Percentiles rank a stretch among this genome's conserved stretches.
phyloP scores from a whole-genome alignment of 139 green algal species.

The Zygnema circumcarinatum region DNA sequence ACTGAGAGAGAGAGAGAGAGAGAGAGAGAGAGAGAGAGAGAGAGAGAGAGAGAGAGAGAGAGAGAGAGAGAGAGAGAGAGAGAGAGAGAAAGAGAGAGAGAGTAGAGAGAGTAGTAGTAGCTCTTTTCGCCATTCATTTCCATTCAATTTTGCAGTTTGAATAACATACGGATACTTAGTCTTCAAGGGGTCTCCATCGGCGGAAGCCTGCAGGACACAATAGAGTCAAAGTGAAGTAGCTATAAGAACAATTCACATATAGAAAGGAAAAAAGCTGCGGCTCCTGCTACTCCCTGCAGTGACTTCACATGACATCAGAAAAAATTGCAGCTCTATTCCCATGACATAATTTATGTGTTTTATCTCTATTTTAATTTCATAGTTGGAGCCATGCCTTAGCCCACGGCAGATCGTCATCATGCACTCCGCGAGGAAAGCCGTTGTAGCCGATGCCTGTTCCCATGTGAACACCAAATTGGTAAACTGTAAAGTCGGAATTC shows the following conservation, averaged over 20 bases:
- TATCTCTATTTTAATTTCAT: too few relatives aligned
- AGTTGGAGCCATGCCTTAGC: slow-evolving; percentile 81
- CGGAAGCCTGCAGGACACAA: slow-evolving; percentile 19
- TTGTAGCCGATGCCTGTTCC: slow-evolving; percentile 96
- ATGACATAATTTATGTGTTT: too few relatives aligned
- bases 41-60: slow-evolving; percentile 23
- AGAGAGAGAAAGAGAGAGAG: slow-evolving; percentile 27
- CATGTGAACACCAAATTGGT: slow-evolving; percentile 18
- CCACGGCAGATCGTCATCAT: slow-evolving; percentile 87
- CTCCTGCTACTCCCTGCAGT: too few relatives aligned
- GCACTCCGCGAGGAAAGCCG: slow-evolving; percentile 94
- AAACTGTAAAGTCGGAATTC: neutral
- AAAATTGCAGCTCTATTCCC: too few relatives aligned
- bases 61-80: slow-evolving; percentile 25
- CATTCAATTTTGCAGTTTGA: neutral
- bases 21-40: slow-evolving; percentile 40
- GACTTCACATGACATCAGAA: too few relatives aligned
- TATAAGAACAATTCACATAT: neutral
- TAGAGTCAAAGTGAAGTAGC: slow-evolving; percentile 10
- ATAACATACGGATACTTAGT: slow-evolving; percentile 83
- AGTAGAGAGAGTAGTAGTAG: too few relatives aligned
- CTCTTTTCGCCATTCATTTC: too few relatives aligned
- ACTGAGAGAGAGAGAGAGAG: slow-evolving; percentile 30
- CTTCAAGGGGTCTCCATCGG: slow-evolving; percentile 71
- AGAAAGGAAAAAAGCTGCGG: too few relatives aligned